Conservation (phyloP, 73 alveolate genomes). For the Paramecium biaurelia region DNA sequence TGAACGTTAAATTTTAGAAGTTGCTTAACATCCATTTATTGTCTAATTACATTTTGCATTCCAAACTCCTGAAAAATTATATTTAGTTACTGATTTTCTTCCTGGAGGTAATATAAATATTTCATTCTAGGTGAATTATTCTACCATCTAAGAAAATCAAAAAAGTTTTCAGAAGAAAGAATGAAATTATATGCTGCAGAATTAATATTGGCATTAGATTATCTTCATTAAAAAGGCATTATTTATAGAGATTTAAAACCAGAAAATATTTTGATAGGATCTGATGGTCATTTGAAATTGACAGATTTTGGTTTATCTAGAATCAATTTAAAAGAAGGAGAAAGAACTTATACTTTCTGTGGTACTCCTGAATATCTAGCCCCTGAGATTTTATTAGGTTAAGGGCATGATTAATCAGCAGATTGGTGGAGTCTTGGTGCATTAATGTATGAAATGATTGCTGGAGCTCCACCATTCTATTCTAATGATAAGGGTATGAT, state of each 20-base stretch:
- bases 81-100: conserved; percentile 84
- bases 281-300: conserved; percentile 81
- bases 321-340: conserved; percentile 76
- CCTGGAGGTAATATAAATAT: conserved; percentile 75
- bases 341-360: conserved; percentile 72
- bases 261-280: conserved; percentile 75
- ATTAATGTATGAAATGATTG: conserved; percentile 83
- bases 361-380: conserved; percentile 83
- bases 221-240: conserved; percentile 71
- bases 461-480: conserved; percentile 92
- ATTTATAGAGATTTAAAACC: conserved; percentile 89
- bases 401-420: conserved; percentile 50
- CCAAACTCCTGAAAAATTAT: conserved; percentile 83
- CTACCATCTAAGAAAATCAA: conserved; percentile 40
- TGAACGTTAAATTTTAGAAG: conserved; percentile 76
- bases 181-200: conserved; percentile 62
- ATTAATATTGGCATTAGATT: conserved; percentile 69
- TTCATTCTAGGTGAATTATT: conserved; percentile 91
- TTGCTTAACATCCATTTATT: conserved; percentile 79
- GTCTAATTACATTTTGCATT: conserved; percentile 80
- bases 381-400: conserved; percentile 70
- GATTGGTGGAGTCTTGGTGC: conserved; percentile 77
- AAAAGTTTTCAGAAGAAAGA: conserved; percentile 17
- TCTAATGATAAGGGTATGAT: conserved; percentile 73
- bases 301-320: conserved; percentile 91